Conservation (phyloP, 257 asterid genomes). For the Handroanthus guayacan region DNA sequence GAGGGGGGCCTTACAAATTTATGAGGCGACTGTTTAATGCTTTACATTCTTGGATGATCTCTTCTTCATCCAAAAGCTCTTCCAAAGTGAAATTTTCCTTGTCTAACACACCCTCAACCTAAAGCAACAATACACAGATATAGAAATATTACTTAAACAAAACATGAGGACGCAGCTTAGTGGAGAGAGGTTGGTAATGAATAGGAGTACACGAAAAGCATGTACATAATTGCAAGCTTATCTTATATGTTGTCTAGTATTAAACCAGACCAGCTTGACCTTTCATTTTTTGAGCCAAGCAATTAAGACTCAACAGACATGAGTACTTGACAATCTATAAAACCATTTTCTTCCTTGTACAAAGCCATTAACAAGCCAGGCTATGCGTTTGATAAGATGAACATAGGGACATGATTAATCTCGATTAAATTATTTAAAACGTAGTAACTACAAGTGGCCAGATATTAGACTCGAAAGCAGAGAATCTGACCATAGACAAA, state of each 20-base stretch:
- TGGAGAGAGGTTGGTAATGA: slow-evolving; percentile 3
- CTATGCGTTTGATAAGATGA: not conserved
- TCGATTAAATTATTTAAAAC: not conserved
- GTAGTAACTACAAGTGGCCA: not conserved
- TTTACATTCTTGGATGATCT: slow-evolving; percentile 99
- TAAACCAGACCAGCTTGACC: slow-evolving; percentile 26
- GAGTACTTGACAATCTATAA: not conserved
- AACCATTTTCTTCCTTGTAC: not conserved
- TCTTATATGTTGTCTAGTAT: not conserved
- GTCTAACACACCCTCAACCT: slow-evolving; percentile 97
- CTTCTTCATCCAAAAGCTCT: slow-evolving; percentile 99
- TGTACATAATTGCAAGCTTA: not conserved
- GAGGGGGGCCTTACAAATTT: slow-evolving; percentile 71
- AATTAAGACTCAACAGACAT: not conserved
- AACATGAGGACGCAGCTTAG: slow-evolving; percentile 24
- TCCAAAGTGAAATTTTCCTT: slow-evolving; percentile 87
- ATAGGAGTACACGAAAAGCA: not conserved
- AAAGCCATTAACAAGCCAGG: slow-evolving; percentile 8
- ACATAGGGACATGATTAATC: slow-evolving; percentile 4
- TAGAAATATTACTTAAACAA: slow-evolving; percentile 16
- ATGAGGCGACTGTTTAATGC: slow-evolving; percentile 95
- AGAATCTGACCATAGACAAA: not conserved
- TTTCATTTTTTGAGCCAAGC: slow-evolving; percentile 23
- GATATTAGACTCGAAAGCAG: not conserved
- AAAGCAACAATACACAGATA: slow-evolving; percentile 29